Percentiles rank a stretch among this genome's conserved stretches.
These are phyloP conservation scores for Naumovozyma baii DNA, from an alignment of 805 yeast genomes.

Conservation along the genomic window DNA sequence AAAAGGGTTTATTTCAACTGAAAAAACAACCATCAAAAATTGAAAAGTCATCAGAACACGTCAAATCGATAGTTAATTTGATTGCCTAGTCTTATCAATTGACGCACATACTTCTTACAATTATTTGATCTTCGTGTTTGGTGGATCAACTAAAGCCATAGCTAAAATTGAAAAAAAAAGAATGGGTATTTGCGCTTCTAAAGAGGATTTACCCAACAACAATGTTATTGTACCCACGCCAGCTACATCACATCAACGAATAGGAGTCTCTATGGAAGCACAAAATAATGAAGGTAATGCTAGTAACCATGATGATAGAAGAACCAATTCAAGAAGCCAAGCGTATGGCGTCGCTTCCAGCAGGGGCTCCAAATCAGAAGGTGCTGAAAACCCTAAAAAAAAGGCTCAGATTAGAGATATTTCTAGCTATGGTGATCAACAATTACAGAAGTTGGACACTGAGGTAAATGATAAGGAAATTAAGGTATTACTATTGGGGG, in stretches of 20 bases:
- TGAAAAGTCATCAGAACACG: not conserved
- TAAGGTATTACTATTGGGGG: slow-evolving; percentile 70
- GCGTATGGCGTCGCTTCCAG: too few relatives aligned
- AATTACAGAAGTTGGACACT: not conserved
- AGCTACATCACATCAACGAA: not conserved
- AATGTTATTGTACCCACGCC: not conserved
- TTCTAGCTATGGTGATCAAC: not conserved
- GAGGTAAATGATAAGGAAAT: slow-evolving; percentile 10
- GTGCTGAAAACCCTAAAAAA: not conserved
- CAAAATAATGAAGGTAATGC: too few relatives aligned
- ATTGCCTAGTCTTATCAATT: too few relatives aligned
- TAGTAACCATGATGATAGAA: too few relatives aligned
- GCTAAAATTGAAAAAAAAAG: too few relatives aligned
- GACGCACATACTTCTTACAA: too few relatives aligned
- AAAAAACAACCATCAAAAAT: not conserved
- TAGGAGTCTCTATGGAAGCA: not conserved
- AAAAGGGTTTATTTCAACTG: not conserved
- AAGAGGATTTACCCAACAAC: slow-evolving; percentile 1
- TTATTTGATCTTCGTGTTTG: too few relatives aligned
- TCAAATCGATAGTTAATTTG: not conserved
- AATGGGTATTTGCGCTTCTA: slow-evolving; percentile 9
- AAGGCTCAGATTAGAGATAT: not conserved
- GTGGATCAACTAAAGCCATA: too few relatives aligned
- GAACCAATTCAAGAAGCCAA: not conserved
- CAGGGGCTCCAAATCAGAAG: too few relatives aligned